Conservation (phyloP, 2,329 filamentous ascomycete species). For the Penicillium sp. region DNA sequence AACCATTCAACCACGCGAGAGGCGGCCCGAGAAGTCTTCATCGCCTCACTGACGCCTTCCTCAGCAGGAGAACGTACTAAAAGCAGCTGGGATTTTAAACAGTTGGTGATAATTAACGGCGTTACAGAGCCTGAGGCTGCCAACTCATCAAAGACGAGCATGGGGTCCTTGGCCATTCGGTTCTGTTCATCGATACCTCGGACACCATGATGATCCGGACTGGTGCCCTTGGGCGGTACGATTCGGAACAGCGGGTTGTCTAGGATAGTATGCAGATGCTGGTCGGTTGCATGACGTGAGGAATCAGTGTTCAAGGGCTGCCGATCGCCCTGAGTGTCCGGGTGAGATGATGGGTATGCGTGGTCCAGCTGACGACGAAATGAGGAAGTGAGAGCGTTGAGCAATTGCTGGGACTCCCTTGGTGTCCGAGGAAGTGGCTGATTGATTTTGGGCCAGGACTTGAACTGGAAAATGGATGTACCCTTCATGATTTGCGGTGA, state of each 20-base stretch:
- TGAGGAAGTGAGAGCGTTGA: constrained; percentile 61
- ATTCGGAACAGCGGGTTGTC: constrained; percentile 45
- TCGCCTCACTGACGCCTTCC: constrained; percentile 23
- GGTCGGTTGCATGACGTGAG: constrained; percentile 36
- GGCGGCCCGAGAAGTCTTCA: constrained; percentile 37
- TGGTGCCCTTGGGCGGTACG: constrained; percentile 27
- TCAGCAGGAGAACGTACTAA: constrained; percentile 25
- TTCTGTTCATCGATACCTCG: constrained; percentile 17
- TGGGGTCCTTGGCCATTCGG: constrained; percentile 31
- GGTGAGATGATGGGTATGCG: constrained; percentile 49
- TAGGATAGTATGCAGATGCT: constrained; percentile 40
- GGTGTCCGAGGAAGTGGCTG: constrained; percentile 53
- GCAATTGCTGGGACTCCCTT: constrained; percentile 60
- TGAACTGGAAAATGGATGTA: constrained; percentile 49
- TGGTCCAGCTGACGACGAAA: constrained; percentile 64
- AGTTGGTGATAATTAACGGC: constrained; percentile 23
- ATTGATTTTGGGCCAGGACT: constrained; percentile 56
- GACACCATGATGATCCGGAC: constrained; percentile 14
- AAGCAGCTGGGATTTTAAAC: constrained; percentile 35
- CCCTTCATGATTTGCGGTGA: constrained; percentile 50
- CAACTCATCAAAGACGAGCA: constrained; percentile 39
- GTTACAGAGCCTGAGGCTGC: constrained; percentile 40
- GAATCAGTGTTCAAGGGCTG: constrained; percentile 27
- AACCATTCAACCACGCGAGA: constrained; percentile 42
- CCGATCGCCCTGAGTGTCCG: constrained; percentile 16